Base-by-base conservation (phyloP, 441 rosid genomes). In the Raphanus hybrid region DNA sequence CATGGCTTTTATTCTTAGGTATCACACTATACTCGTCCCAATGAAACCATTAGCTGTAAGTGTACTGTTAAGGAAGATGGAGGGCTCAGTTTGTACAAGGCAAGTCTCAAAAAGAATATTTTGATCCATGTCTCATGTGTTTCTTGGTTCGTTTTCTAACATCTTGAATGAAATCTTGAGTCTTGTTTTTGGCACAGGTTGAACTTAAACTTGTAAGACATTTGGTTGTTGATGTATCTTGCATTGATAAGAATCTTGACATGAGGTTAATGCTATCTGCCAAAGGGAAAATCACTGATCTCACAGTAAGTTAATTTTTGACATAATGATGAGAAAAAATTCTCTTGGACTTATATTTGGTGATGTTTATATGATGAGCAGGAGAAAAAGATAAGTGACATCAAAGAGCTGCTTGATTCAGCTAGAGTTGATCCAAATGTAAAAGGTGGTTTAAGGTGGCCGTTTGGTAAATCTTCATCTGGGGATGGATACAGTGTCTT, bases 201-300 rank as follows among this genome's bases (percentile, higher is more conserved):
- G 86, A 88, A 67, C 76, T 84, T 48, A 78, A 78, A 55, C 86
- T 9, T 18, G 71, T 85, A 43, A 86, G 89, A 18, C 83, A 86
- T 52, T 34, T 88, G 85, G 82, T 86, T 8, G 64, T 61, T 6
- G 93, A 89, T 64, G 77, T 90, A 72, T 86, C 91, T 2, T 90
- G 95, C 79, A 84, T 87, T 57, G 78, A 85, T 59, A 85, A 82
- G 85, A 81, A 84, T 81, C 74, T 86, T 2, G 97, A 90, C 77
- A 77, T 89, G 78, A 86, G 93, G 83, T 60, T 90, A 69, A 76
- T 85, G 84, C 80, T 88, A 5, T 57, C 75, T 81, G 10, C 81
- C 70, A 88, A 86, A 81, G 86, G 81, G 75, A 82, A 72, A 27
- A 58, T 84, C 29, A 72, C 79, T 10, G 12, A 64, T 77, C 75